Evolutionary conservation across 352 stramenopile genomes (phyloP), one percentile per base, ranked within the genome.

Genomic region (Thraustochytrium striatum): DNA sequence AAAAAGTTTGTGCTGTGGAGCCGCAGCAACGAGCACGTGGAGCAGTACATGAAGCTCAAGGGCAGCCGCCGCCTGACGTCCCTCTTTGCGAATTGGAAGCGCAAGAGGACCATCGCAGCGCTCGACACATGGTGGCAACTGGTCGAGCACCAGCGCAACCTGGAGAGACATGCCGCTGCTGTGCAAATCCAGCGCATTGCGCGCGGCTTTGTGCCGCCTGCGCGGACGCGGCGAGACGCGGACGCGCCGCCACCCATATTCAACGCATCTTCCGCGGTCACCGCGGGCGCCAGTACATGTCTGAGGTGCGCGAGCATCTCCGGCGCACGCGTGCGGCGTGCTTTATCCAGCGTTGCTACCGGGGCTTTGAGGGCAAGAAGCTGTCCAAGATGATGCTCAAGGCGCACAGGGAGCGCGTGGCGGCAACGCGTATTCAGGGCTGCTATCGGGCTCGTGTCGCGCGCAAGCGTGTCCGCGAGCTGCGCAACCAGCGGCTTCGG

Each of bases 1-100:
- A 68, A 82, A 28, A 83, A 85, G 2, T 91, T 91, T 62, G 84
- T 87, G 41, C 79, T 87, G 59, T 92, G 88, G 79, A 85, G 91
- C 62, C 85, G 86, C 65, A 92, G 92, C 83, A 92, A 93, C 53
- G 57, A 88, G 33, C 88, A 90, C 13, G 89, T 89, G 0, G 89
- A 91, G 58, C 83, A 87, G 81, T 93, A 92, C 58, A 84, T 94
- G 59, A 92, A 93, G 75, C 90, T 88, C 83, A 94, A 94, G 53
- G 89, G 84, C 32, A 87, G 84, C 38, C 86, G 91, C 62, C 90
- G 91, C 61, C 81, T 94, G 79, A 82, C 84, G 7, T 84, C 82
- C 38, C 87, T 94, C 82, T 88, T 94, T 82, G 84, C 61, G 33
- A 88, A 83, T 44, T 91, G 88, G 86, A 85, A 84, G 59, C 86